Percentiles rank a stretch among this genome's conserved stretches.
These are phyloP conservation scores for Tuctoria greenei DNA, from an alignment of 176 grass and related monocot species.

Conservation along the genomic window DNA sequence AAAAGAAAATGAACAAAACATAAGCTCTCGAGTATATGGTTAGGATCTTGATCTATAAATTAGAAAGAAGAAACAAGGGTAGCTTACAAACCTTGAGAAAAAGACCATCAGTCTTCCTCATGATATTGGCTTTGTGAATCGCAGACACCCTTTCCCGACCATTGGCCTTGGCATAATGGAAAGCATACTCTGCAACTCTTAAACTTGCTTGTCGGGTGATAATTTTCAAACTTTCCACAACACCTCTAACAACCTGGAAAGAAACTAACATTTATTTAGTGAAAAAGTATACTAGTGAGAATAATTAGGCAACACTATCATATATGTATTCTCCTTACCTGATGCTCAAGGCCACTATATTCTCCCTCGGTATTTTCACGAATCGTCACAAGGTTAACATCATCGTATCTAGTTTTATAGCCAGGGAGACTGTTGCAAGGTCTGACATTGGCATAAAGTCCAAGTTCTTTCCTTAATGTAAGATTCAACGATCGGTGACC, in stretches of 20 bases:
- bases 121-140: conserved; percentile 98
- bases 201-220: conserved; percentile 96
- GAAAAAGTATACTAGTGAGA: conserved; percentile 25
- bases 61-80: conserved; percentile 3
- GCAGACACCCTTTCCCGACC: conserved; percentile 86
- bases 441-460: conserved; percentile 93
- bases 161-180: conserved; percentile 89
- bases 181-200: conserved; percentile 98
- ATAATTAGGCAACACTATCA: conserved; percentile 2
- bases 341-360: conserved; percentile 98
- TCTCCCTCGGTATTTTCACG: conserved; percentile 98
- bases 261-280: background rate
- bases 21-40: conserved; percentile 15
- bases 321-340: conserved; percentile 47
- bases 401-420: conserved; percentile 94
- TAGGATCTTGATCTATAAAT: conserved; percentile 9
- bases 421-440: conserved; percentile 90
- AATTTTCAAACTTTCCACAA: conserved; percentile 99
- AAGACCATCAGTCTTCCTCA: conserved; percentile 99
- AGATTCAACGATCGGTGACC: conserved; percentile 95
- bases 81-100: conserved; percentile 75
- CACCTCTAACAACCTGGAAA: conserved; percentile 88
- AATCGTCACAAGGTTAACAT: conserved; percentile 96
- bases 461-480: conserved; percentile 91
- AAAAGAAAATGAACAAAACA: background rate